Percentiles rank a stretch among this genome's conserved stretches.
These are phyloP conservation scores for Lasiodiplodia theobromae DNA, from an alignment of 2,329 filamentous ascomycete genomes.

Conservation along the genomic window DNA sequence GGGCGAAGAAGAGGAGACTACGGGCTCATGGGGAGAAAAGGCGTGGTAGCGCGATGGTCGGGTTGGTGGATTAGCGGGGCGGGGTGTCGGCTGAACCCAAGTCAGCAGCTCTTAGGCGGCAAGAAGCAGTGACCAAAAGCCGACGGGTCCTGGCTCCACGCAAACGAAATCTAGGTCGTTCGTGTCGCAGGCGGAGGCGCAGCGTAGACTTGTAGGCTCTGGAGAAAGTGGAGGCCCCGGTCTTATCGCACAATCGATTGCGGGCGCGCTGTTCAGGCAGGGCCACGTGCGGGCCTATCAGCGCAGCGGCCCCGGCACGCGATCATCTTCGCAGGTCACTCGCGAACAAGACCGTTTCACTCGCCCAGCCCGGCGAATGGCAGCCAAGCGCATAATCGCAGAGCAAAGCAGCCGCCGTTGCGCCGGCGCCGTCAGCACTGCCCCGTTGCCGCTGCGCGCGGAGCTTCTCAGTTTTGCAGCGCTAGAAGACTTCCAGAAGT, in stretches of 20 bases:
- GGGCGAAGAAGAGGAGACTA: conserved; percentile 1
- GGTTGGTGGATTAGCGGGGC: conserved; percentile 10
- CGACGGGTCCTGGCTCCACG: background rate
- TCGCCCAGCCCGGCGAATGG: conserved; percentile 13
- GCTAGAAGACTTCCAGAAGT: conserved; percentile 26
- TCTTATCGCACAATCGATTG: conserved; percentile 28
- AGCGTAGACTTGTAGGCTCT: background rate
- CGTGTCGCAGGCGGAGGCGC: background rate
- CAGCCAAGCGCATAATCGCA: conserved; percentile 4
- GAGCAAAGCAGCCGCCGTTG: background rate
- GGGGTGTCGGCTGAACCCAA: background rate
- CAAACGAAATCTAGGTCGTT: background rate
- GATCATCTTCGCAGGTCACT: conserved; percentile 17
- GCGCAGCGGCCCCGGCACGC: conserved; percentile 21
- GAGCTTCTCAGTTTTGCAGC: background rate
- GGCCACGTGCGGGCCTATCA: conserved; percentile 15
- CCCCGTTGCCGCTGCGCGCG: conserved; percentile 7
- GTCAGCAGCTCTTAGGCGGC: background rate
- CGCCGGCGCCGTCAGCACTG: background rate
- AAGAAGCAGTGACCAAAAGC: background rate
- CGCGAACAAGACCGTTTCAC: conserved; percentile 19
- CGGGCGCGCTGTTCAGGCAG: background rate
- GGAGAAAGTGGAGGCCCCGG: background rate
- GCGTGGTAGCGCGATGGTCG: background rate
- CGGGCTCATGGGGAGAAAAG: conserved; percentile 22